Evolutionary conservation across 2,329 filamentous ascomycete genomes (phyloP), one percentile per base, ranked within the genome.

Genomic region (Ascochyta viciae-villosae): DNA sequence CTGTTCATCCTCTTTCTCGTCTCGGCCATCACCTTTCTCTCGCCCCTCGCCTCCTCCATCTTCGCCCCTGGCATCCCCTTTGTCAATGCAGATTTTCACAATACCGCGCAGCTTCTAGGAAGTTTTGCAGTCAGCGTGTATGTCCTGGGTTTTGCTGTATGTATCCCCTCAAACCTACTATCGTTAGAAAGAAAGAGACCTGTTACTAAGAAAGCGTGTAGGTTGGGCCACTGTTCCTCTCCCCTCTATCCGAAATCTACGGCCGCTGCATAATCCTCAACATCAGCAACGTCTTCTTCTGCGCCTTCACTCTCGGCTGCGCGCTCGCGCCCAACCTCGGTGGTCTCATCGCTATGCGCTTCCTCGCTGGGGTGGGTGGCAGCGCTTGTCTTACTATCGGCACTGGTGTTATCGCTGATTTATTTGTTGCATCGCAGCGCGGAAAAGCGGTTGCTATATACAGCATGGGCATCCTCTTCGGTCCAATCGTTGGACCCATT

Each of bases 271-370:
- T 74, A 13, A 57, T 75, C 7, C 60, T 74, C 27, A 69, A 75
- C 51, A 34, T 57, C 29, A 61, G 68, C 24, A 85, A 82, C 59
- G 45, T 83, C 4, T 79, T 80, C 77, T 84, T 84, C 64, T 72
- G 84, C 5, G 61, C 76, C 19, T 83, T 82, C 75, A 81, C 82
- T 43, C 62, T 83, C 3, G 73, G 77, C 2, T 82, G 73, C 39
- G 75, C 74, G 3, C 62, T 76, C 4, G 66, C 73, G 0, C 72
- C 72, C 2, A 75, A 68, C 26, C 65, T 76, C 3, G 54, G 55
- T 22, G 68, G 67, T 9, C 70, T 77, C 19, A 73, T 77, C 16
- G 61, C 61, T 15, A 75, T 76, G 67, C 72, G 74, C 1, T 68
- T 74, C 33, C 44, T 74, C 5, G 65, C 64, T 4, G 73, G 73